phyloP scores from a whole-genome alignment of 1,139 yeast genomes.

The Pichiaceae sp. region DNA sequence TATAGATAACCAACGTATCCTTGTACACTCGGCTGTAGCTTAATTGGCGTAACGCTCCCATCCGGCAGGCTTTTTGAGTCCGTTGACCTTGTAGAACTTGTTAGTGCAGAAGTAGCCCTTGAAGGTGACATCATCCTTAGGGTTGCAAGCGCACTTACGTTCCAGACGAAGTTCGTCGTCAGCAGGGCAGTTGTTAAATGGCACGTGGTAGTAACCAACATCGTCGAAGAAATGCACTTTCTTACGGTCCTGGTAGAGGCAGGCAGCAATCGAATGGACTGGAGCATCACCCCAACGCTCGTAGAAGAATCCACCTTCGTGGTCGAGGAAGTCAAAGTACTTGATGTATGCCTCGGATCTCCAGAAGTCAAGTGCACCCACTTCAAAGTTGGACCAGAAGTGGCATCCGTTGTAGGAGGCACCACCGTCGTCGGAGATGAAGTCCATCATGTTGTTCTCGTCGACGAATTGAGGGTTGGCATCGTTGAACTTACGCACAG shows the following conservation, averaged over 20 bases:
- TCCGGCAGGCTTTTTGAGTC: slow-evolving; percentile 60
- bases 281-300: slow-evolving; percentile 97
- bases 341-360: slow-evolving; percentile 59
- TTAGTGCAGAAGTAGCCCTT: slow-evolving; percentile 79
- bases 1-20: background rate
- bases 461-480: slow-evolving; percentile 59
- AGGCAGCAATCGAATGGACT: slow-evolving; percentile 81
- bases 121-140: slow-evolving; percentile 76
- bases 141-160: slow-evolving; percentile 66
- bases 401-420: slow-evolving; percentile 69
- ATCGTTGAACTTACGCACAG: slow-evolving; percentile 59
- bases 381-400: slow-evolving; percentile 85
- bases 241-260: slow-evolving; percentile 58
- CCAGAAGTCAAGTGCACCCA: slow-evolving; percentile 70
- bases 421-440: slow-evolving; percentile 64
- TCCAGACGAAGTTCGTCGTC: slow-evolving; percentile 43
- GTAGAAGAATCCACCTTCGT: slow-evolving; percentile 81
- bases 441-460: slow-evolving; percentile 61
- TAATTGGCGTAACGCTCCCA: slow-evolving; percentile 58
- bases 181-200: slow-evolving; percentile 70
- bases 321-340: slow-evolving; percentile 65
- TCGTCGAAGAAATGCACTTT: slow-evolving; percentile 75
- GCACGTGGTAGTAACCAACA: slow-evolving; percentile 75
- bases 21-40: too few species aligned
- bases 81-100: slow-evolving; percentile 56